Evolutionary conservation across 75 land plant species (phyloP).

Genomic region (Picea glauca): DNA sequence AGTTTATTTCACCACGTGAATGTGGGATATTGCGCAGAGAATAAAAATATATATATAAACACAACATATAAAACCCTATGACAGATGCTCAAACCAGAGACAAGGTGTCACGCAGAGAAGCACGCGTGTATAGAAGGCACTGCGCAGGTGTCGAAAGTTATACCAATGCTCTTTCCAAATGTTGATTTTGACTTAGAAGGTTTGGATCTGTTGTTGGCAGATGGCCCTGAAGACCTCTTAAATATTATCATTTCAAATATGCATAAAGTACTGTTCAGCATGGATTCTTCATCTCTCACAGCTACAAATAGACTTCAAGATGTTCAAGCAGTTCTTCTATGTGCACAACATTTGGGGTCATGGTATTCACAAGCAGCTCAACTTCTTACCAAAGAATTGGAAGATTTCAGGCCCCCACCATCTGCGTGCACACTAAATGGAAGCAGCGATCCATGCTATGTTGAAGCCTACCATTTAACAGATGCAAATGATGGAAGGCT

Average conservation of each 20-base stretch:
- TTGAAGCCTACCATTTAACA: slow-evolving; percentile 91
- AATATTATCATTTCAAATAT: slow-evolving; percentile 76
- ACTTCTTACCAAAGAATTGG: slow-evolving; percentile 80
- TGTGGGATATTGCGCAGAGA: too few relatives aligned
- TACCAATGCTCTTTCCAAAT: too few relatives aligned
- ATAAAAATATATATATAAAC: too few relatives aligned
- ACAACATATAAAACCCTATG: too few relatives aligned
- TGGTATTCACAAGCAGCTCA: slow-evolving; percentile 85
- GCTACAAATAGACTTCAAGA: slow-evolving; percentile 87
- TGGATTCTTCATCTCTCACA: slow-evolving; percentile 57
- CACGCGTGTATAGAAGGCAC: too few relatives aligned
- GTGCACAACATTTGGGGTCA: slow-evolving; percentile 80
- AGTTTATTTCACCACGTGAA: too few relatives aligned
- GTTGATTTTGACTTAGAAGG: slow-evolving; percentile 78
- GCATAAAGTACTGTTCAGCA: slow-evolving; percentile 87
- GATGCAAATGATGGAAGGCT: slow-evolving; percentile 84
- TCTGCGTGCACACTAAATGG: slow-evolving; percentile 73
- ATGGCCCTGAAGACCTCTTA: slow-evolving; percentile 95
- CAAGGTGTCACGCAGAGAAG: too few relatives aligned
- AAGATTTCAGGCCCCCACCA: slow-evolving; percentile 89
- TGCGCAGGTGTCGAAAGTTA: too few relatives aligned
- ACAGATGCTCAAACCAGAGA: too few relatives aligned
- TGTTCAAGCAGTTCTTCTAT: slow-evolving; percentile 89
- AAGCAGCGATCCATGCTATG: slow-evolving; percentile 96
- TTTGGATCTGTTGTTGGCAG: slow-evolving; percentile 94